These are phyloP conservation scores for Verticillium tricorpus DNA, from an alignment of 2,329 filamentous ascomycete species.

Conservation along the genomic window DNA sequence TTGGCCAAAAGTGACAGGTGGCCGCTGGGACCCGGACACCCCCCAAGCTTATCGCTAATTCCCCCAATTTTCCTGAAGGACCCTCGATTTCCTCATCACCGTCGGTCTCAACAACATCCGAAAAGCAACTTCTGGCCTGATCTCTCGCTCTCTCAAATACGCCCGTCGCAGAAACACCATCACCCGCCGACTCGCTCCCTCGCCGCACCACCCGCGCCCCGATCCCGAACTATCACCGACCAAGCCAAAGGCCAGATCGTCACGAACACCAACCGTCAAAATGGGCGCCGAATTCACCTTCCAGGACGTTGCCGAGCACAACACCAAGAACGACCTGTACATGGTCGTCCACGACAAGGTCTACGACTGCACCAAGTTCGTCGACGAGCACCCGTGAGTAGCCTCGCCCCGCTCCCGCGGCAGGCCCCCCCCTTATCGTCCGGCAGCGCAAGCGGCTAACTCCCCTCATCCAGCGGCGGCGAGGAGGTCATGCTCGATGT, in stretches of 20 bases:
- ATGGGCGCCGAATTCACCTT: constrained; percentile 58
- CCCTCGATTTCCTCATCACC: neutral
- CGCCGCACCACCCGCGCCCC: neutral
- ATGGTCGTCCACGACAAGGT: constrained; percentile 94
- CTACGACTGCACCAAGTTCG: constrained; percentile 83
- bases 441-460: constrained; percentile 1
- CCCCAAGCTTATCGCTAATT: neutral
- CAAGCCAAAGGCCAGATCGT: neutral
- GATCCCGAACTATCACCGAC: neutral
- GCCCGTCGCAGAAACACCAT: neutral
- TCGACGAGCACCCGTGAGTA: constrained; percentile 91
- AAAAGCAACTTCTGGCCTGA: constrained; percentile 7
- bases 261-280: constrained; percentile 9
- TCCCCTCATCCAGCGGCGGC: constrained; percentile 64
- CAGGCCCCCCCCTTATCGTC: neutral
- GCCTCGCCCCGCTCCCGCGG: neutral
- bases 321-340: constrained; percentile 90
- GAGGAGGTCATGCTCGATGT: constrained; percentile 98
- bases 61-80: constrained; percentile 9
- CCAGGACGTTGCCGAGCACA: constrained; percentile 79
- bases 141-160: neutral
- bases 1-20: constrained; percentile 1
- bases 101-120: constrained; percentile 13
- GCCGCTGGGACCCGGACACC: neutral
- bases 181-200: neutral